Conservation (phyloP, 2,329 filamentous ascomycete genomes). For the Scortechinia acanthostroma region DNA sequence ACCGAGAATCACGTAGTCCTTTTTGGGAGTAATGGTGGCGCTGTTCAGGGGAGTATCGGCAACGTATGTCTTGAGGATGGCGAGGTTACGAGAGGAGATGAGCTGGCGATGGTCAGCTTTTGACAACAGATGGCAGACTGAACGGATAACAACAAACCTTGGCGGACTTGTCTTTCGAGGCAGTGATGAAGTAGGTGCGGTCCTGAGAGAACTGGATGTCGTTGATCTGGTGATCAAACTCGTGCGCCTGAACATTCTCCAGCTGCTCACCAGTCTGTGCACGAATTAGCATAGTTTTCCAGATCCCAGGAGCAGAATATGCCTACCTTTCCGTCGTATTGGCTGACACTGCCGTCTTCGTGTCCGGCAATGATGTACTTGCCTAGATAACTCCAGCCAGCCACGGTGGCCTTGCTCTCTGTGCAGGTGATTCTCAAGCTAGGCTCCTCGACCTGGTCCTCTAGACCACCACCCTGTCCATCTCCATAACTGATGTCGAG, state of each 20-base stretch:
- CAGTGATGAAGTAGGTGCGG: constrained; percentile 95
- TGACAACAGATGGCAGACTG: background rate
- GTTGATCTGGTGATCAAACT: constrained; percentile 74
- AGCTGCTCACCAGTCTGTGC: constrained; percentile 70
- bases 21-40: constrained; percentile 86
- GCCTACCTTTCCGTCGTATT: constrained; percentile 77
- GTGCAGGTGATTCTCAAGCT: constrained; percentile 53
- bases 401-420: constrained; percentile 59
- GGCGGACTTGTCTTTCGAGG: constrained; percentile 94
- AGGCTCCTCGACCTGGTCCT: constrained; percentile 49
- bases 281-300: constrained; percentile 5
- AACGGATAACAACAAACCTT: constrained; percentile 49
- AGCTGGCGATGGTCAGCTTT: constrained; percentile 38
- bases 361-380: constrained; percentile 63
- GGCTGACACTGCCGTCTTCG: constrained; percentile 54
- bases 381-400: constrained; percentile 56
- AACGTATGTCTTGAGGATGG: constrained; percentile 84
- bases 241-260: constrained; percentile 77
- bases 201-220: constrained; percentile 93
- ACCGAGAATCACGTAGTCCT: constrained; percentile 95
- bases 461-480: constrained; percentile 17
- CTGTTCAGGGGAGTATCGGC: constrained; percentile 95
- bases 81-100: constrained; percentile 76
- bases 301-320: background rate
- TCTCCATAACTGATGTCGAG: constrained; percentile 56